phyloP scores from a whole-genome alignment of 1,284 basidiomycete species.

The Mixia osmundae region DNA sequence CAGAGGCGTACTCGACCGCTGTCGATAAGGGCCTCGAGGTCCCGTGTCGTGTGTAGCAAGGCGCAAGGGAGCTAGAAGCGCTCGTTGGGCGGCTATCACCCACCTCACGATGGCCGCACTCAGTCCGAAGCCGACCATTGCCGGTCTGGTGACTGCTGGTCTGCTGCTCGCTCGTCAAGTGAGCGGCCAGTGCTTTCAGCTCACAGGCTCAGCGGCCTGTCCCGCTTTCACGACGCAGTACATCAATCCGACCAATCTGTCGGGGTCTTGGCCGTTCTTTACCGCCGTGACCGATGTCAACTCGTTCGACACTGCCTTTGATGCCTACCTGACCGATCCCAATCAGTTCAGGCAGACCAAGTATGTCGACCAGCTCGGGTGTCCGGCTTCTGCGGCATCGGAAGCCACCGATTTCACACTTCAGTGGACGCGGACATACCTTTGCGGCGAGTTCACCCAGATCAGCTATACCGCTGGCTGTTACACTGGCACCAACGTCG shows the following conservation, averaged over 20 bases:
- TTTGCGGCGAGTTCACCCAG: conserved; percentile 17
- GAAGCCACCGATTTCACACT: conserved; percentile 9
- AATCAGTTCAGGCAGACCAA: conserved; percentile 19
- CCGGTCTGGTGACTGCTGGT: too few species aligned
- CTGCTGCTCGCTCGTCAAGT: too few species aligned
- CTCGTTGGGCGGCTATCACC: too few species aligned
- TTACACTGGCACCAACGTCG: conserved; percentile 11
- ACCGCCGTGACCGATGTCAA: conserved; percentile 21
- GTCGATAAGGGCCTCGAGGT: too few species aligned
- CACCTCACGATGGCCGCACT: too few species aligned
- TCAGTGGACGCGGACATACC: conserved; percentile 13
- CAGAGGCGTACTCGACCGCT: too few species aligned
- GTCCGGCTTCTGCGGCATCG: not conserved
- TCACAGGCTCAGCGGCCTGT: too few species aligned
- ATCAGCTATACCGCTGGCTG: conserved; percentile 16
- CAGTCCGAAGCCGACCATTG: too few species aligned
- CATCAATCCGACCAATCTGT: conserved; percentile 22
- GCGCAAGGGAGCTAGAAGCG: too few species aligned
- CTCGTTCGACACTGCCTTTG: conserved; percentile 23
- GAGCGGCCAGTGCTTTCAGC: too few species aligned
- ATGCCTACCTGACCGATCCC: conserved; percentile 22
- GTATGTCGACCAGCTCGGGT: conserved; percentile 9
- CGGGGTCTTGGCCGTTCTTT: conserved; percentile 22
- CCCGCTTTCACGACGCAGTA: conserved; percentile 10
- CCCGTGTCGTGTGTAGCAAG: too few species aligned